Evolutionary conservation across 1,139 yeast genomes (phyloP), one percentile per base, ranked within the genome.

Genomic region (Blastobotrys raffinosifermentans): DNA sequence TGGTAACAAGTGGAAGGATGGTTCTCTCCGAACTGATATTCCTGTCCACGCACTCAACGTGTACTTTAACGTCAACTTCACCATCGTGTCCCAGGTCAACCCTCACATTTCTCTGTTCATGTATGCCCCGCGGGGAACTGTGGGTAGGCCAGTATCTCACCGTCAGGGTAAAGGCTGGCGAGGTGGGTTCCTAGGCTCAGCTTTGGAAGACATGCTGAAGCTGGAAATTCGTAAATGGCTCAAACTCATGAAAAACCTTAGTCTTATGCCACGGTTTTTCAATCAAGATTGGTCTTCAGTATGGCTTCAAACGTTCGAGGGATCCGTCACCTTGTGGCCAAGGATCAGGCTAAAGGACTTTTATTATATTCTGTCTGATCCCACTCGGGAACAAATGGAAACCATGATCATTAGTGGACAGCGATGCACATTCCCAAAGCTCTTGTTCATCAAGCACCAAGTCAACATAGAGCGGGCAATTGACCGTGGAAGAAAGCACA

Each of bases 211-310:
- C 45, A 64, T 80, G 42, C 68, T 81, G 49, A 78, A 81, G 53
- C 67, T 82, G 42, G 94, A 83, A 50, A 77, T 82, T 43, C 70
- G 73, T 19, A 83, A 83, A 56, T 83, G 93, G 89, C 58, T 83
- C 31, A 77, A 78, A 48, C 68, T 83, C 44, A 69, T 80, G 32
- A 76, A 77, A 39, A 70, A 77, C 13, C 66, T 83, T 36, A 86
- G 81, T 47, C 62, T 83, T 26, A 63, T 81, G 32, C 94, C 94
- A 2, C 74, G 75, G 46, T 58, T 81, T 32, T 60, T 78, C 61
- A 82, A 80, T 49, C 87, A 79, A 55, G 93, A 83, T 58, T 83
- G 91, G 91, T 79, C 83, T 52, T 77, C 75, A 51, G 69, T 83
- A 30, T 83, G 84, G 73, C 61, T 83, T 26, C 94, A 83, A 59